Evolutionary conservation across 345 rosid species (phyloP).

Genomic region (Durio zibethinus): DNA sequence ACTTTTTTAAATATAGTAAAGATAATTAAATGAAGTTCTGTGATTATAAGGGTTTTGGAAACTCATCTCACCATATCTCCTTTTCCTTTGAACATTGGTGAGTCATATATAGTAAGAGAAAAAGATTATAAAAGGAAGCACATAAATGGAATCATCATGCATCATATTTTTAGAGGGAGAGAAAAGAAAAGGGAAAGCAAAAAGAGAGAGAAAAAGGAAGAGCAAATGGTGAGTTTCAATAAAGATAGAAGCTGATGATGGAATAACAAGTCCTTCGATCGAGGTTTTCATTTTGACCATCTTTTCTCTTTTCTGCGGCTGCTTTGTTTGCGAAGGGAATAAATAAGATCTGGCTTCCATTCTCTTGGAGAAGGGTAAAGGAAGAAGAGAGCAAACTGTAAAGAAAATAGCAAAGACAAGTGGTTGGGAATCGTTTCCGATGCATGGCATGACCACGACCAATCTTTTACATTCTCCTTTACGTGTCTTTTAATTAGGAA

Average conservation of each 20-base stretch:
- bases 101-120: too few species aligned
- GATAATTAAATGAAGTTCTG: too few species aligned
- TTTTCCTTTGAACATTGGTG: too few species aligned
- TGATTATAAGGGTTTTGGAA: too few species aligned
- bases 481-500: neutral
- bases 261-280: conserved; percentile 42
- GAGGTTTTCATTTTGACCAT: conserved; percentile 50
- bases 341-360: conserved; percentile 39
- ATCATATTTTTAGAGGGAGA: neutral
- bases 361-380: conserved; percentile 60
- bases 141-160: neutral
- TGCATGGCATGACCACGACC: conserved; percentile 50
- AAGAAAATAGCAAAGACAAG: conserved; percentile 30
- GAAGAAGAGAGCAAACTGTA: conserved; percentile 40
- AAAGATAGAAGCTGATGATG: conserved; percentile 40
- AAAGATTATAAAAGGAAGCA: conserved; percentile 1
- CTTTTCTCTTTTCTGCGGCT: conserved; percentile 38
- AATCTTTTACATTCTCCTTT: neutral
- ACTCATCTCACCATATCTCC: too few species aligned
- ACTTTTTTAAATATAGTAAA: too few species aligned
- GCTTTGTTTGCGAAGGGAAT: neutral
- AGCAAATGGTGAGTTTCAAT: conserved; percentile 48
- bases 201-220: conserved; percentile 24
- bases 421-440: conserved; percentile 51
- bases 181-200: conserved; percentile 8